Conservation (phyloP, 345 rosid species). For the Nephelium lappaceum region DNA sequence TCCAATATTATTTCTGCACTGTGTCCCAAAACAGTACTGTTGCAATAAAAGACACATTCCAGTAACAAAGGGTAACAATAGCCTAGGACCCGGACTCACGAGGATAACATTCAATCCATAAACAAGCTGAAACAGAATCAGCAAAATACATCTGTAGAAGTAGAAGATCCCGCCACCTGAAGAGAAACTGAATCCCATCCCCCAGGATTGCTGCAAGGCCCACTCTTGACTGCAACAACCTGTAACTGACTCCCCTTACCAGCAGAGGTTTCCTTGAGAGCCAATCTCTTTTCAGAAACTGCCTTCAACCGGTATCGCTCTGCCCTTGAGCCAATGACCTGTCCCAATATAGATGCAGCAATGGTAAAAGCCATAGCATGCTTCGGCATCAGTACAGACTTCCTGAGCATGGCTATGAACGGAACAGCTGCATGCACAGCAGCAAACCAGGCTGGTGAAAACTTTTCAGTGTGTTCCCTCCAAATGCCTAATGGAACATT, state of each 20-base stretch:
- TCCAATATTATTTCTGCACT: conserved; percentile 16
- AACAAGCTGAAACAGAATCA: conserved; percentile 19
- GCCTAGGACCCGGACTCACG: not conserved
- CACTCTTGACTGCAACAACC: conserved; percentile 29
- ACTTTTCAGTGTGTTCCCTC: conserved; percentile 93
- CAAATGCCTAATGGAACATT: conserved; percentile 92
- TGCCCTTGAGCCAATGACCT: conserved; percentile 96
- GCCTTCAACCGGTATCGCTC: conserved; percentile 77
- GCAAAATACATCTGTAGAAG: conserved; percentile 46
- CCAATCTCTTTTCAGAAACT: conserved; percentile 43
- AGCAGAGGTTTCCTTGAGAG: conserved; percentile 20
- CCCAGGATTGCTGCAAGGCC: conserved; percentile 35
- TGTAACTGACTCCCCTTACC: conserved; percentile 30
- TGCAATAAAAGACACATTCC: conserved; percentile 5
- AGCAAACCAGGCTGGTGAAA: conserved; percentile 81
- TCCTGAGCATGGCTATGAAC: conserved; percentile 88
- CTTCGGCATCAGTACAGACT: conserved; percentile 90
- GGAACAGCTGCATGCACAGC: conserved; percentile 98
- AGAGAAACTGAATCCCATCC: conserved; percentile 48
- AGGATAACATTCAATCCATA: not conserved
- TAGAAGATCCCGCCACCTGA: conserved; percentile 36
- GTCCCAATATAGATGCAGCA: conserved; percentile 86
- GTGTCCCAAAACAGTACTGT: not conserved
- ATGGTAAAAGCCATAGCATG: conserved; percentile 93
- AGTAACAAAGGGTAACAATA: conserved; percentile 7